Percentiles rank a stretch among this genome's conserved stretches.
These are phyloP conservation scores for Typha latifolia DNA, from an alignment of 176 grass and related monocot genomes.

Conservation along the genomic window DNA sequence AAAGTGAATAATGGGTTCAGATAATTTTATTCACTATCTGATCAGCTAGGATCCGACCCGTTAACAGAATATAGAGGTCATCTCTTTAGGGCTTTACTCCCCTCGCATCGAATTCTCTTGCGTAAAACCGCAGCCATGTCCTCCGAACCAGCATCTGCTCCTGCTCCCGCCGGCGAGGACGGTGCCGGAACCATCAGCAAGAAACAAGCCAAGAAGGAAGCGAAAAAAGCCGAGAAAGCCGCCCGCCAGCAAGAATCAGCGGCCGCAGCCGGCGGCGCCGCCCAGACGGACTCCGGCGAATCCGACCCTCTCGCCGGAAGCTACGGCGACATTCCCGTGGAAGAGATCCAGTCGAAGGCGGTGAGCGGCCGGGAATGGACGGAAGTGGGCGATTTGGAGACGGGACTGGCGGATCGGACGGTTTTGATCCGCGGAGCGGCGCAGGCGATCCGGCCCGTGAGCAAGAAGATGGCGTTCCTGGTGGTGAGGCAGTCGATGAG, in stretches of 20 bases:
- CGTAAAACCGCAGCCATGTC: slow-evolving; percentile 19
- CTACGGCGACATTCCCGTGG: slow-evolving; percentile 54
- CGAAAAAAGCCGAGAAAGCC: slow-evolving; percentile 74
- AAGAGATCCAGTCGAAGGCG: slow-evolving; percentile 80
- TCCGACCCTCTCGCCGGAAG: slow-evolving; percentile 41
- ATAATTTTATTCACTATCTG: no score
- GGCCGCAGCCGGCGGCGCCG: background rate
- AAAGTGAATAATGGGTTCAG: no score
- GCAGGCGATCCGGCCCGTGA: slow-evolving; percentile 52
- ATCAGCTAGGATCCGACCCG: no score
- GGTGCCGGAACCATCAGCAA: slow-evolving; percentile 30
- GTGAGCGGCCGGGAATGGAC: slow-evolving; percentile 53
- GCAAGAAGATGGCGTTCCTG: slow-evolving; percentile 96
- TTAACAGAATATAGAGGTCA: no score
- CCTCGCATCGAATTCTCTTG: no score
- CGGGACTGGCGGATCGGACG: slow-evolving; percentile 18
- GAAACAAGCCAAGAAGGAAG: slow-evolving; percentile 73
- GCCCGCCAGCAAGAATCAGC: slow-evolving; percentile 37
- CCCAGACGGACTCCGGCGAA: slow-evolving; percentile 3
- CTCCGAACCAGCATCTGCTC: slow-evolving; percentile 20
- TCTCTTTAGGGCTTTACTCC: no score
- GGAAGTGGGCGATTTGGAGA: slow-evolving; percentile 31
- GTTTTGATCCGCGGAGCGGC: slow-evolving; percentile 64
- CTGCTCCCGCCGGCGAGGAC: background rate
- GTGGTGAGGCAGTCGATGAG: slow-evolving; percentile 65